Percentiles rank a stretch among this genome's conserved stretches.
Evolutionary conservation across 768 basidiomycete genomes (phyloP).

Genomic region (Boletus insuetus): DNA sequence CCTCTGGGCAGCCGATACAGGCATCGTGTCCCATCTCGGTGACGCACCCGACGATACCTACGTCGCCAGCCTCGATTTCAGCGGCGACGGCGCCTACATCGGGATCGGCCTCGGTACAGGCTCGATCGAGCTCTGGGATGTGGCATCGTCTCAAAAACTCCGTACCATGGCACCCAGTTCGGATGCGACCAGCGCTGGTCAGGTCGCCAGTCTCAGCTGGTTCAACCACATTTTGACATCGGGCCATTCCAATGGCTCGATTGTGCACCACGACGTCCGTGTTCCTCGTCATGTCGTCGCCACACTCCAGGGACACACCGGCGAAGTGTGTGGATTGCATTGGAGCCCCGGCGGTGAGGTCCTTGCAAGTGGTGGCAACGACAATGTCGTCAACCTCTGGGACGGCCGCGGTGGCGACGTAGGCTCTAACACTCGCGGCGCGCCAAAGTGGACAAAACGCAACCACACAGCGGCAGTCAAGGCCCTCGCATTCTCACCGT

Average conservation of each 20-base stretch:
- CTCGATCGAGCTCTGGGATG: constrained; percentile 94
- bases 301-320: constrained; percentile 85
- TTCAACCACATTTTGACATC: constrained; percentile 80
- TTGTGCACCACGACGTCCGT: constrained; percentile 96
- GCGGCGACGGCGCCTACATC: constrained; percentile 76
- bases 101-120: constrained; percentile 80
- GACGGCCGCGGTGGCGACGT: constrained; percentile 75
- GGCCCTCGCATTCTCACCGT: constrained; percentile 95
- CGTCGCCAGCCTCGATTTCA: constrained; percentile 76
- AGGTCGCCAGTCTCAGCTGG: constrained; percentile 87
- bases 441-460: constrained; percentile 86
- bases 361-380: constrained; percentile 93
- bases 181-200: constrained; percentile 38
- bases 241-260: constrained; percentile 91
- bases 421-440: constrained; percentile 42
- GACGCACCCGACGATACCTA: constrained; percentile 75
- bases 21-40: constrained; percentile 73
- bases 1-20: constrained; percentile 92
- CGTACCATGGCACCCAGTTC: constrained; percentile 73
- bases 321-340: constrained; percentile 89
- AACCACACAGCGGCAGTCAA: constrained; percentile 90
- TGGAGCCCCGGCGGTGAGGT: constrained; percentile 89
- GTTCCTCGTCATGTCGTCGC: constrained; percentile 84
- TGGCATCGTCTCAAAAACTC: constrained; percentile 71
- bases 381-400: constrained; percentile 98